phyloP scores from a whole-genome alignment of 2,329 filamentous ascomycete genomes.

The Calonectria crousiana region DNA sequence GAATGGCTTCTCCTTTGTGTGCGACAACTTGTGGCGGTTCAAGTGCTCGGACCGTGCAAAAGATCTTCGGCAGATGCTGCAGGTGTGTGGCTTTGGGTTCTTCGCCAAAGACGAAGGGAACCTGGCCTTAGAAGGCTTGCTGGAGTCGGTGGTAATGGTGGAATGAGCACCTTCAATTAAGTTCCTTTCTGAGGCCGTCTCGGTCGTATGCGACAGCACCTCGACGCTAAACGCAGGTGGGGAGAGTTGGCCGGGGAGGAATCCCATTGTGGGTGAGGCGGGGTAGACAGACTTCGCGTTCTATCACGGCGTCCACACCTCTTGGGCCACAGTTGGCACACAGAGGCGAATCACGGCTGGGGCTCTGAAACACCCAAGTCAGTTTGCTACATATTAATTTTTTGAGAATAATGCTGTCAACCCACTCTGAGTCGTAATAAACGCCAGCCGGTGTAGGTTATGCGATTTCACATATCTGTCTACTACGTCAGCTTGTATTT shows the following conservation, averaged over 20 bases:
- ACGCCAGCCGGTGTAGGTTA: neutral
- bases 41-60: conserved; percentile 96
- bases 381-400: neutral
- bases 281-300: neutral
- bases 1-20: conserved; percentile 99
- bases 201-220: neutral
- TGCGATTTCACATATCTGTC: neutral
- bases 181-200: neutral
- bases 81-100: conserved; percentile 95
- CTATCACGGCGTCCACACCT: neutral
- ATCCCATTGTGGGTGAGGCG: neutral
- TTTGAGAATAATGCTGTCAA: neutral
- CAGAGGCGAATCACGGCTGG: neutral
- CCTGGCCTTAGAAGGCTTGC: conserved; percentile 53
- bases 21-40: conserved; percentile 97
- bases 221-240: neutral
- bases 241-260: neutral
- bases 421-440: neutral
- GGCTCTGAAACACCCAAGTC: neutral
- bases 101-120: conserved; percentile 94
- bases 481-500: neutral
- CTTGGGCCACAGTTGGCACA: neutral
- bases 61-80: conserved; percentile 88
- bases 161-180: conserved; percentile 38
- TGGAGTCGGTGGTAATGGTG: conserved; percentile 65